Evolutionary conservation across 805 yeast species (phyloP), one percentile per base, ranked within the genome.

Genomic region (Candida maltosa): DNA sequence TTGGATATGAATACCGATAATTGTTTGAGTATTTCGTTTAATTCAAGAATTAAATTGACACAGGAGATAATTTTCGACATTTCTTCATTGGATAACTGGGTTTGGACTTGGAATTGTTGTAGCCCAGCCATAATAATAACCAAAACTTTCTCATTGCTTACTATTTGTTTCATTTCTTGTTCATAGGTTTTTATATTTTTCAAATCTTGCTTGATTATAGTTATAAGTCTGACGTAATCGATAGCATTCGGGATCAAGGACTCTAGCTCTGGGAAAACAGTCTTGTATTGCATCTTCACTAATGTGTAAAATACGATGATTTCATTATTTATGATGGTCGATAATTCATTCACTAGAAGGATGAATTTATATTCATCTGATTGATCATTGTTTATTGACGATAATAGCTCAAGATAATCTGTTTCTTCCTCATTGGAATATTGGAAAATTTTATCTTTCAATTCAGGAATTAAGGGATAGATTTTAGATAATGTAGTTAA

Each of bases 111-210:
- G 4, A 69, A 60, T 23, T 78, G 76, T 23, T 76, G 73, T 16
- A 73, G 51, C 0, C 83, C 78, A 0, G 94, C 75, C 83, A 89
- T 85, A 1, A 83, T 75, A 6, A 88, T 57, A 4, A 86, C 83
- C 48, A 88, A 65, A 0, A 80, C 60, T 45, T 83, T 83, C 31
- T 87, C 94, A 37, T 73, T 75, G 3, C 78, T 60, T 6, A 86
- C 46, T 25, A 76, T 60, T 3, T 44, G 46, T 41, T 65, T 51
- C 43, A 79, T 49, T n/a, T 58, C 48, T 1, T 56, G 36, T 31
- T 65, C 70, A 32, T 57, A 51, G 26, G 51, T 38, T 29, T 52
- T 38, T 24, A 59, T 58, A 4, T 50, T 39, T 1, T 51, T 40
- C 29, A 73, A 51, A 26, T 70, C 70, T 40, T 73, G 77, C 22